Base-by-base conservation (phyloP, 805 yeast species). In the Yamadazyma takamatsuzukensis region DNA sequence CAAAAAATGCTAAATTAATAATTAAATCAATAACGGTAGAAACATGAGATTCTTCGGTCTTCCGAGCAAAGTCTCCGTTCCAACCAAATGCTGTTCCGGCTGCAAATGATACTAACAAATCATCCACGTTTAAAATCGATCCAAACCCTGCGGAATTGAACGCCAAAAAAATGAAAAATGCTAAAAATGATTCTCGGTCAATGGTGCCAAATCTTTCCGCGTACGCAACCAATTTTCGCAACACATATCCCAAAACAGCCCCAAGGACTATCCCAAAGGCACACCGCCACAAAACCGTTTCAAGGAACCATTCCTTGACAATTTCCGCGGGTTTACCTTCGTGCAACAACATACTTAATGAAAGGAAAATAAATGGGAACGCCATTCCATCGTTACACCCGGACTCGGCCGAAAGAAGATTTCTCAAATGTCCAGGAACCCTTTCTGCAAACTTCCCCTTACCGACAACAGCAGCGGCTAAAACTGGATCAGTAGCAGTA, bases 351-450 rank as follows among this genome's bases (percentile, higher is more conserved):
- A 87, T 53, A 51, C 81, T 74, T 40, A 86, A 61, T 2, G 93
- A 78, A 25, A 89, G 56, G 60, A 70, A 69, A 16, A 85, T 83
- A 52, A 88, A 88, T 0, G 97, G 97, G 51, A 85, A 88, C 0
- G 96, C 96, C 93, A 88, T 82, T 27, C 97, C 97, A 52, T 88
- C 97, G 56, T 88, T 88, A 54, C 95, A 83, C 3, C 89, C 94
- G 0, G 90, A 81, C 48, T 86, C 95, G 0, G 95, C 95, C 18
- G 89, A 76, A 16, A 89, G 64, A 29, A 88, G 59, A 50, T 87
- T 83, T 46, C 95, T 70, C 60, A 88, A 68, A 59, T 88, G 96
- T n/a, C 94, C 95, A 1, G 96, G 95, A 12, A 88, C 95, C 34
- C 95, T 74, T 49, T 76, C 76, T 10, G 96, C 95, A 54, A 88